These are phyloP conservation scores for Auricularia heimuer DNA, from an alignment of 768 basidiomycete species.

Conservation along the genomic window DNA sequence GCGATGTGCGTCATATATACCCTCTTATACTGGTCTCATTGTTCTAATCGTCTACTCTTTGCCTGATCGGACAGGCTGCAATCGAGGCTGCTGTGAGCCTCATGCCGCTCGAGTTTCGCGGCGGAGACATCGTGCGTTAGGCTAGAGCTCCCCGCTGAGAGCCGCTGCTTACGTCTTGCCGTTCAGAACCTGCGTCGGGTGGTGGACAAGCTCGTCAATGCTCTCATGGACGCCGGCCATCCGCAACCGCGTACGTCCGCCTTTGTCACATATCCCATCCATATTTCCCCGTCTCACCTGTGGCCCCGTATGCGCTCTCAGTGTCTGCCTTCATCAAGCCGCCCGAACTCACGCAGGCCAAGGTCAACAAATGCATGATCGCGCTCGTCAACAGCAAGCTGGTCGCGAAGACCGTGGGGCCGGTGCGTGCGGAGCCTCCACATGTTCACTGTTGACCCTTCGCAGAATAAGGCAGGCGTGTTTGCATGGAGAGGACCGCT, in stretches of 20 bases:
- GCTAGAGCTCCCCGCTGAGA: too few relatives aligned
- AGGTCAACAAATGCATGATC: conserved; percentile 89
- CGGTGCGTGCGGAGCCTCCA: conserved; percentile 28
- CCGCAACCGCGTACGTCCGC: conserved; percentile 51
- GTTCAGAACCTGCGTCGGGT: conserved; percentile 58
- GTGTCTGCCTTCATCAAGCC: conserved; percentile 69
- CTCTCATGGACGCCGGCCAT: conserved; percentile 53
- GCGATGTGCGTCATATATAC: conserved; percentile 34
- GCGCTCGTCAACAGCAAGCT: conserved; percentile 82
- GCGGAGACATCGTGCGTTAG: conserved; percentile 66
- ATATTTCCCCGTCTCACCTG: neutral
- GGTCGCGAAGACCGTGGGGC: conserved; percentile 62
- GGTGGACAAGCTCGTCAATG: conserved; percentile 73
- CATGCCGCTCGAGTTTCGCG: conserved; percentile 84
- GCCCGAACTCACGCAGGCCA: conserved; percentile 79
- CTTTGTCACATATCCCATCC: too few relatives aligned
- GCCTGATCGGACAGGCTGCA: conserved; percentile 30
- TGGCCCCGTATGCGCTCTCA: conserved; percentile 21
- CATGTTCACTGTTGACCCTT: neutral
- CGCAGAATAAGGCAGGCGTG: neutral
- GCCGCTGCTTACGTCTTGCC: too few relatives aligned
- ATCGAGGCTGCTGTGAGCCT: conserved; percentile 64
- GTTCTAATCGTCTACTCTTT: too few relatives aligned
- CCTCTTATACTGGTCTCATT: too few relatives aligned
- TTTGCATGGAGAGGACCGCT: neutral